phyloP scores from a whole-genome alignment of 1,139 yeast species.

The Dujonia santamariae region DNA sequence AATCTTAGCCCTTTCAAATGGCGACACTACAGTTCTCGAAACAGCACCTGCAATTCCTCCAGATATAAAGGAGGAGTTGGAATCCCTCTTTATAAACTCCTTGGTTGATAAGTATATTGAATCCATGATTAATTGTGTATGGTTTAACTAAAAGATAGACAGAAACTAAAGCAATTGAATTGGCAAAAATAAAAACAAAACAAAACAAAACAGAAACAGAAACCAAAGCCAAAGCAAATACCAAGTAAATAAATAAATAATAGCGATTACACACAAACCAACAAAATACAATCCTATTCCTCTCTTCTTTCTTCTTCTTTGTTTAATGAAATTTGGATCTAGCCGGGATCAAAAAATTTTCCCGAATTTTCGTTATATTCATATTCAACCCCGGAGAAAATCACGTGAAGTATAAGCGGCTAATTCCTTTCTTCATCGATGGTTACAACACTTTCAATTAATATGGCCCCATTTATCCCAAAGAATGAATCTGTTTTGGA shows the following conservation, averaged over 20 bases:
- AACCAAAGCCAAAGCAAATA: not conserved
- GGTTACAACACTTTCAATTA: slow-evolving; percentile 1
- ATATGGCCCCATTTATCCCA: not conserved
- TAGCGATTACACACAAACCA: not conserved
- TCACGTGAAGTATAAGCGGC: not conserved
- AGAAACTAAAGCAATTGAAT: not conserved
- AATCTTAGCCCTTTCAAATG: slow-evolving; percentile 92
- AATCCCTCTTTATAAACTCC: slow-evolving; percentile 40
- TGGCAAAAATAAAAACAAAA: not conserved
- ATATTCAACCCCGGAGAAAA: too few species aligned
- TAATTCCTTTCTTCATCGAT: slow-evolving; percentile 7
- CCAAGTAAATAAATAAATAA: not conserved
- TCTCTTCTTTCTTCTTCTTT: not conserved
- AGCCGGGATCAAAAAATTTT: too few species aligned
- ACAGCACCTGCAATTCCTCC: slow-evolving; percentile 84
- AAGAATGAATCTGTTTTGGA: slow-evolving; percentile 1
- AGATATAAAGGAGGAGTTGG: slow-evolving; percentile 58
- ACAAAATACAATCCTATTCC: not conserved
- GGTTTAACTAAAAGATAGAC: too few species aligned
- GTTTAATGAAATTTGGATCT: not conserved
- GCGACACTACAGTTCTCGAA: slow-evolving; percentile 90
- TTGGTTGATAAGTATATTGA: slow-evolving; percentile 16
- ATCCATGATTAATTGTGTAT: too few species aligned
- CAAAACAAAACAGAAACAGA: not conserved
- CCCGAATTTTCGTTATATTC: too few species aligned